Percentiles rank a stretch among this genome's conserved stretches.
Conservation (phyloP, 257 asterid genomes). For the Euphrasia confusa region DNA sequence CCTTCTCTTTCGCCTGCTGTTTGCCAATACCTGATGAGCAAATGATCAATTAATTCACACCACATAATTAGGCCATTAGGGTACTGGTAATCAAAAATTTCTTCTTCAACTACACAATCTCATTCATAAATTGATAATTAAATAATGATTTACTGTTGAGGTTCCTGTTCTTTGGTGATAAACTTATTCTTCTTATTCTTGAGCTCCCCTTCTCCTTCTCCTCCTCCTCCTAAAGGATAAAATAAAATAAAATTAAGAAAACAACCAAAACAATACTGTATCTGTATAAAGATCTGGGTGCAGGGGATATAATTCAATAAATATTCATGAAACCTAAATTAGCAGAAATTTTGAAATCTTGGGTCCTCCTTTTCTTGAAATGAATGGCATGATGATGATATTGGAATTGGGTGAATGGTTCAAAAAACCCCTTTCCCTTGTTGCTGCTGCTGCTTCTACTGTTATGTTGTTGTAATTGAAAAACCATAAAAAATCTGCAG, state of each 20-base stretch:
- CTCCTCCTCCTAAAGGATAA: slow-evolving; percentile 38
- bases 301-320: too few relatives aligned
- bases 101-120: too few relatives aligned
- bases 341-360: slow-evolving; percentile 44
- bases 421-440: too few relatives aligned
- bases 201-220: slow-evolving; percentile 50
- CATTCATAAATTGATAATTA: not conserved
- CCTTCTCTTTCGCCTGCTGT: slow-evolving; percentile 92
- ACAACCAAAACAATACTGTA: too few relatives aligned
- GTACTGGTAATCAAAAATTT: too few relatives aligned
- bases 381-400: too few relatives aligned
- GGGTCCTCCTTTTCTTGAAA: slow-evolving; percentile 26
- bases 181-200: slow-evolving; percentile 74
- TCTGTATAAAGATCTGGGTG: too few relatives aligned
- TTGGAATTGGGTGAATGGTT: too few relatives aligned
- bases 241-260: not conserved
- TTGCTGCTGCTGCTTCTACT: too few relatives aligned
- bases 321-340: slow-evolving; percentile 45
- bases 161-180: slow-evolving; percentile 90
- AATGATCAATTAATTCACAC: too few relatives aligned
- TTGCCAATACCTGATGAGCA: slow-evolving; percentile 69
- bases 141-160: slow-evolving; percentile 50
- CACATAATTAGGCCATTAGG: too few relatives aligned
- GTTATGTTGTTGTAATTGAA: slow-evolving; percentile 10
- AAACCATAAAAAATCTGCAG: slow-evolving; percentile 28